Conservation (phyloP, 495 filamentous ascomycete species). For the Tuber umbilicatum region DNA sequence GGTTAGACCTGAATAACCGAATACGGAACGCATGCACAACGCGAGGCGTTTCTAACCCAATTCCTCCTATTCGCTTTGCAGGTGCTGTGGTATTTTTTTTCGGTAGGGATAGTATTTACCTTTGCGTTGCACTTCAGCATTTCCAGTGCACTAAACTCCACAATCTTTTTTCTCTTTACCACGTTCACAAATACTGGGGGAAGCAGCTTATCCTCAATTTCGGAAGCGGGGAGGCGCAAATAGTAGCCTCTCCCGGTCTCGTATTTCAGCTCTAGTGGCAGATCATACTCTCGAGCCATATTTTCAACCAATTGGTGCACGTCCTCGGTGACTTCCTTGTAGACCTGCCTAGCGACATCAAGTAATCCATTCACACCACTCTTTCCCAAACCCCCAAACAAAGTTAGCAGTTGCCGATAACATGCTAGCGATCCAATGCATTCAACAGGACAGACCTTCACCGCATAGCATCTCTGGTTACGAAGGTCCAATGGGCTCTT, state of each 20-base stretch:
- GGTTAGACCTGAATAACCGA: conserved; percentile 45
- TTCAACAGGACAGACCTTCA: conserved; percentile 55
- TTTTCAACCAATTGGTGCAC: conserved; percentile 61
- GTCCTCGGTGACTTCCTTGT: conserved; percentile 76
- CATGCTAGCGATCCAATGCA: conserved; percentile 12
- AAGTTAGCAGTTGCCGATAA: conserved; percentile 25
- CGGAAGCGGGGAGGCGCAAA: conserved; percentile 59
- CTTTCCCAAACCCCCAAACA: conserved; percentile 44
- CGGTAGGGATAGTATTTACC: conserved; percentile 14
- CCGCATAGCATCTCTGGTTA: conserved; percentile 87
- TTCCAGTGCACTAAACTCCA: conserved; percentile 80
- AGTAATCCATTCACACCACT: conserved; percentile 78
- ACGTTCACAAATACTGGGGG: conserved; percentile 73
- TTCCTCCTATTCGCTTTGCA: background rate
- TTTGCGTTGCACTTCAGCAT: conserved; percentile 57
- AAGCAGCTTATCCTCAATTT: conserved; percentile 57
- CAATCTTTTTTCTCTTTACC: conserved; percentile 60
- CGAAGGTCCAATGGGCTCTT: conserved; percentile 75
- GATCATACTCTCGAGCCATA: conserved; percentile 56
- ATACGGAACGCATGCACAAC: background rate
- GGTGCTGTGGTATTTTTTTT: conserved; percentile 42
- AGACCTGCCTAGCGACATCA: conserved; percentile 78
- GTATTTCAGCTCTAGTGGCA: conserved; percentile 62
- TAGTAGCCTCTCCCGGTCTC: conserved; percentile 74
- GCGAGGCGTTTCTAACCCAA: background rate